These are phyloP conservation scores for Zygoascus sp. DNA, from an alignment of 1,139 yeast species.

Conservation along the genomic window DNA sequence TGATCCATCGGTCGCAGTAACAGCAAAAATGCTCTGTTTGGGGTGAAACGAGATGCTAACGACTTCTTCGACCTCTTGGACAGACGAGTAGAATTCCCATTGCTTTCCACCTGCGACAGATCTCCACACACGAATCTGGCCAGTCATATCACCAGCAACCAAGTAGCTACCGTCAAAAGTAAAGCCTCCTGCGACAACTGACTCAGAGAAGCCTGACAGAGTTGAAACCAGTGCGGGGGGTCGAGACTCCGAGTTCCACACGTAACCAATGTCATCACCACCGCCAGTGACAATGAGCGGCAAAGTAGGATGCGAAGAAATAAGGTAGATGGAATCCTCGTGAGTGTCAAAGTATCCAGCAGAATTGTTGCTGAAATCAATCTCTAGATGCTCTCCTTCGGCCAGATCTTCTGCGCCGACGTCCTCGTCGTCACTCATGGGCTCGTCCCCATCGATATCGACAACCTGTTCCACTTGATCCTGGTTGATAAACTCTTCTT, in stretches of 20 bases:
- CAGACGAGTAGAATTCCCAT: conserved; percentile 67
- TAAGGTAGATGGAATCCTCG: conserved; percentile 81
- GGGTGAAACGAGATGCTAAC: conserved; percentile 82
- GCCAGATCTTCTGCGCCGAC: not conserved
- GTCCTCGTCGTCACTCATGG: conserved; percentile 18
- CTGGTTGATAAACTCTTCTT: conserved; percentile 8
- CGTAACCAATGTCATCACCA: conserved; percentile 78
- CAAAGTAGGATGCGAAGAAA: conserved; percentile 72
- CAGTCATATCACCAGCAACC: conserved; percentile 93
- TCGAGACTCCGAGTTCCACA: conserved; percentile 72
- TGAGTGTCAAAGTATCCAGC: conserved; percentile 86
- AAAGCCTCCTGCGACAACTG: conserved; percentile 80
- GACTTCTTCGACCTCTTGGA: conserved; percentile 84
- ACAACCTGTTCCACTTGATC: conserved; percentile 10
- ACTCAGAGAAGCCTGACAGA: conserved; percentile 75
- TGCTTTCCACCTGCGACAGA: conserved; percentile 63
- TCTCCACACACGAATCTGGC: conserved; percentile 71
- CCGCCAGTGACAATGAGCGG: conserved; percentile 89
- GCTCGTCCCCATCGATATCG: conserved; percentile 14
- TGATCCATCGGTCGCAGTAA: conserved; percentile 89
- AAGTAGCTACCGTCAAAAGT: conserved; percentile 75
- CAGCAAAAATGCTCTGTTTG: conserved; percentile 64
- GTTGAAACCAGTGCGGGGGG: conserved; percentile 78
- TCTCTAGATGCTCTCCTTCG: conserved; percentile 39
- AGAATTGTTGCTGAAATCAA: conserved; percentile 85